These are phyloP conservation scores for Musa troglodytarum DNA, from an alignment of 176 grass and related monocot species.

Conservation along the genomic window DNA sequence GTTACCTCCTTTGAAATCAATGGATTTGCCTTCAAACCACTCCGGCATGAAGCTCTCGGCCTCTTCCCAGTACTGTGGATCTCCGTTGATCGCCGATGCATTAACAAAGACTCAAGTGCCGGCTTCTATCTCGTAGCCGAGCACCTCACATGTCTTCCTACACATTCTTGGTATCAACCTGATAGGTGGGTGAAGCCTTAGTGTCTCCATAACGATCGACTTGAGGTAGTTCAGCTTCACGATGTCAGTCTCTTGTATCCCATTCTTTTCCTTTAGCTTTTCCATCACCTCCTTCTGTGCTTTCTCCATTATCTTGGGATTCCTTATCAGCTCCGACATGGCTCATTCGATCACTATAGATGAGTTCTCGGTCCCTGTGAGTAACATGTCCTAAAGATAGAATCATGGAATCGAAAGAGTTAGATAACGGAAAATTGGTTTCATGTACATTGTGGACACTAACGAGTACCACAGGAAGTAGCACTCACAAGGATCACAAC, in stretches of 20 bases:
- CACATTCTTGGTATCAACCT: background rate
- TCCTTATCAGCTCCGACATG: background rate
- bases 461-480: constrained; percentile 9
- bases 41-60: background rate
- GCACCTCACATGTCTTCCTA: background rate
- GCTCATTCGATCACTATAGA: background rate
- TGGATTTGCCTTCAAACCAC: background rate
- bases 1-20: background rate
- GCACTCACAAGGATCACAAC: constrained; percentile 37
- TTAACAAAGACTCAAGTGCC: background rate
- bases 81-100: background rate
- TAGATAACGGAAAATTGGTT: too few species aligned
- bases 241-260: background rate
- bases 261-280: background rate
- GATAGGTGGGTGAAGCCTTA: background rate
- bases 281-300: background rate
- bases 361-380: background rate
- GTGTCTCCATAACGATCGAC: background rate
- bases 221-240: background rate
- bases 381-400: too few species aligned
- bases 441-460: background rate
- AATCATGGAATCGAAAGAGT: too few species aligned
- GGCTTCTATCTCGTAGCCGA: background rate
- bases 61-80: background rate
- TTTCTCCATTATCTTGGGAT: background rate